Evolutionary conservation across 257 asterid genomes (phyloP), one percentile per base, ranked within the genome.

Genomic region (Fraxinus excelsior): DNA sequence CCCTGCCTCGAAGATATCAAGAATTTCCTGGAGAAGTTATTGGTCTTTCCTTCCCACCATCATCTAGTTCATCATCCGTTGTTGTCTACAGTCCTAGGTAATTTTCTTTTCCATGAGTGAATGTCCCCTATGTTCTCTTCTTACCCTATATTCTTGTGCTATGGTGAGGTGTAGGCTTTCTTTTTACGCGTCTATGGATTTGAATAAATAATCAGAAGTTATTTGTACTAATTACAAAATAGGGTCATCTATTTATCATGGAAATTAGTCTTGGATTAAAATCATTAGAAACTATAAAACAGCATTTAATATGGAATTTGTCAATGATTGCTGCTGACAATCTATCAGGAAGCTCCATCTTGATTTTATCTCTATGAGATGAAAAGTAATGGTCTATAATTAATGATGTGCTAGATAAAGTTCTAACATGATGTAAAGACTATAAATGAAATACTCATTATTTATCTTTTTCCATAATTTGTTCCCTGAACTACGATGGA

Each of bases 11-110:
- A 84, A 88, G 93, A 81, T 96, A 87, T 78, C 98, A 90, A 83
- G 99, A 96, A 81, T 94, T 96, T 89, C 98, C 99, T 53, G 99
- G 99, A 73, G 99, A 91, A 85, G 99, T 96, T 62, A 92, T 91
- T 62, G 99, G 99, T 66, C 89, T 96, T 64, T 89, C 99, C 6
- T 96, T 96, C 86, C 93, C 83, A 14, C 97, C 96, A 62, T 87
- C 94, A 66, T 70, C 90, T 77, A 74, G 79, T 73, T 88, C 97
- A n/a, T 91, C 97, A 71, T 85, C 98, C 2, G 98, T 91, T 69
- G 78, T 91, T 46, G 89, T 90, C 85, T 96, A 94, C 78, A 94
- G 97, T 82, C 91, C 99, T 84, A 92, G 98, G 99, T 94, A 82
- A 83, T 58, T 29, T 34, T 51, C 34, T 72, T 13, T 23, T 73